Conservation (phyloP, 2,329 filamentous ascomycete species). For the Sarocladium oryzae region DNA sequence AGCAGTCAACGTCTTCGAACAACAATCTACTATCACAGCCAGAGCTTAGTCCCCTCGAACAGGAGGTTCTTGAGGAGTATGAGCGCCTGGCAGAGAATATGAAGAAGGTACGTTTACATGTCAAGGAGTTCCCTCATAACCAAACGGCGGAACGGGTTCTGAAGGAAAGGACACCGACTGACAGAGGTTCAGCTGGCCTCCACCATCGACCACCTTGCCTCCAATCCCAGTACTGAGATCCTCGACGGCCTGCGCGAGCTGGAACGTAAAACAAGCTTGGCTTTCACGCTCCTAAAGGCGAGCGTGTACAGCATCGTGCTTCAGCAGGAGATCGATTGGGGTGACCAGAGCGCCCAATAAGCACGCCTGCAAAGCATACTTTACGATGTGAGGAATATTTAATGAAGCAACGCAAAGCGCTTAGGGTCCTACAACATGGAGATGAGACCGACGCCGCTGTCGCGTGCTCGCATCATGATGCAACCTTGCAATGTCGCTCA, state of each 20-base stretch:
- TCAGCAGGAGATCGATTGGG: constrained; percentile 89
- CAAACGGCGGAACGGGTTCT: too few relatives aligned
- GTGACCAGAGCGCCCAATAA: constrained; percentile 37
- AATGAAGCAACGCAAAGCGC: constrained; percentile 6
- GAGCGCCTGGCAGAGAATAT: constrained; percentile 81
- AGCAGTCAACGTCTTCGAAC: constrained; percentile 10
- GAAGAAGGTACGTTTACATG: constrained; percentile 58
- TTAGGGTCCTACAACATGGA: too few relatives aligned
- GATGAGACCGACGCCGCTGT: too few relatives aligned
- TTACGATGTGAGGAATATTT: background rate
- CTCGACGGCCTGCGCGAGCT: constrained; percentile 80
- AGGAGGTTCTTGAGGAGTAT: constrained; percentile 94
- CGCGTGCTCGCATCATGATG: too few relatives aligned
- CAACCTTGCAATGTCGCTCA: too few relatives aligned
- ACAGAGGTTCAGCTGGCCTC: constrained; percentile 58
- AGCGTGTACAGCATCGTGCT: constrained; percentile 98
- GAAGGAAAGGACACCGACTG: too few relatives aligned
- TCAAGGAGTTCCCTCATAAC: too few relatives aligned
- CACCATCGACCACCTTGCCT: constrained; percentile 56
- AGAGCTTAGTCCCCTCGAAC: constrained; percentile 73
- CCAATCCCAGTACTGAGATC: constrained; percentile 71
- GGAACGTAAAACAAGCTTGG: constrained; percentile 89
- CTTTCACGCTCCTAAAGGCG: constrained; percentile 93
- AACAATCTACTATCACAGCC: constrained; percentile 33
- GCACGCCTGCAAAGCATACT: background rate